Conservation (phyloP, 805 yeast species). For the Candida easanensis region DNA sequence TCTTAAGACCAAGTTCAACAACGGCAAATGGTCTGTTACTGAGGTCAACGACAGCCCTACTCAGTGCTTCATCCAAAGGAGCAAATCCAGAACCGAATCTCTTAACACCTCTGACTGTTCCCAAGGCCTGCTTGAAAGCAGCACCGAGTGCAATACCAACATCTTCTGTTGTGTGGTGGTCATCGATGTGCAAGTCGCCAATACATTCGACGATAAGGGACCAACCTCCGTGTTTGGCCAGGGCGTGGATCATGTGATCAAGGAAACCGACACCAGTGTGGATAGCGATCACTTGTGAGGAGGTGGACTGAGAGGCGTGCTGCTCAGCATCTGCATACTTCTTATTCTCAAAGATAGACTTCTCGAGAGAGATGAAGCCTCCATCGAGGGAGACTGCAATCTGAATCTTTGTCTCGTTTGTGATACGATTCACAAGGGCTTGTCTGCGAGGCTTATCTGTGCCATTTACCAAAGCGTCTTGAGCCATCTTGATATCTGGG, state of each 20-base stretch:
- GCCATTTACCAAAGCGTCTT: not conserved
- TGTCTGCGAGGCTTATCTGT: conserved; percentile 25
- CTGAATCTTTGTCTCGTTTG: conserved; percentile 93
- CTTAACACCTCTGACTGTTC: conserved; percentile 85
- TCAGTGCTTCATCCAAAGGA: conserved; percentile 93
- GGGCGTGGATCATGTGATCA: conserved; percentile 96
- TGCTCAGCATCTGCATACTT: conserved; percentile 32
- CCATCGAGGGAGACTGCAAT: conserved; percentile 84
- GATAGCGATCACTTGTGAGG: conserved; percentile 70
- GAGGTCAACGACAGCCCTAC: conserved; percentile 93
- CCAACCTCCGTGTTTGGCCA: conserved; percentile 98
- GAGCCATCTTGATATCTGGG: not conserved
- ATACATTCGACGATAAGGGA: conserved; percentile 82
- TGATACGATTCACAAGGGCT: conserved; percentile 49
- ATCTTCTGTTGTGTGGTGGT: conserved; percentile 96
- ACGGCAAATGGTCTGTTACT: conserved; percentile 93
- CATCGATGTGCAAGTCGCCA: conserved; percentile 95
- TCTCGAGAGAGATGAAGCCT: conserved; percentile 64
- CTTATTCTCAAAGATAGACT: conserved; percentile 49
- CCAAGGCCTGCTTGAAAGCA: conserved; percentile 87
- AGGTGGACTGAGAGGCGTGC: conserved; percentile 69
- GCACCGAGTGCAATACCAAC: conserved; percentile 88
- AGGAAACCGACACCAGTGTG: conserved; percentile 93
- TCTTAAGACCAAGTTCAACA: conserved; percentile 80
- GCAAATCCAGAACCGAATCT: conserved; percentile 93